Evolutionary conservation across 768 basidiomycete genomes (phyloP).

Genomic region (Calocybe indica): DNA sequence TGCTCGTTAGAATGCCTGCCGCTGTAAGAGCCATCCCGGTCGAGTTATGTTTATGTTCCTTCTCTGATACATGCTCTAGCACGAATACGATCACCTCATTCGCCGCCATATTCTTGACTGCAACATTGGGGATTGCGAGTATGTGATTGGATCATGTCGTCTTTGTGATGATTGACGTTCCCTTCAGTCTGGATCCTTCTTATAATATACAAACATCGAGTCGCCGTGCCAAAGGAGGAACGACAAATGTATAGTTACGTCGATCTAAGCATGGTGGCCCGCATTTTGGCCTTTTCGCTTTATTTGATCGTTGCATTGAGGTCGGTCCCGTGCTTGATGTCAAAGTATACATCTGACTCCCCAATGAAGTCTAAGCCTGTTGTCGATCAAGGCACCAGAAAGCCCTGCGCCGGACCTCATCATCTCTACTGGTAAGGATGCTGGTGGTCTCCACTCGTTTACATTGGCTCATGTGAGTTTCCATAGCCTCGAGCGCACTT

Average conservation of each 20-base stretch:
- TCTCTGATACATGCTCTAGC: slow-evolving; percentile 14
- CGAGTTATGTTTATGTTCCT: background rate
- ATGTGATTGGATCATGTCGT: too few relatives aligned
- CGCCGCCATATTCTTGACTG: slow-evolving; percentile 31
- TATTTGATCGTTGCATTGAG: slow-evolving; percentile 37
- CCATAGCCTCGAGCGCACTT: slow-evolving; percentile 33
- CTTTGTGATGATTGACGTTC: background rate
- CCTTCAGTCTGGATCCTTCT: slow-evolving; percentile 33
- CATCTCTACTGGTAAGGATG: slow-evolving; percentile 35
- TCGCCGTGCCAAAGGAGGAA: slow-evolving; percentile 4
- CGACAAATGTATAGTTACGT: slow-evolving; percentile 17
- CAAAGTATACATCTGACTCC: background rate
- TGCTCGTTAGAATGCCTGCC: slow-evolving; percentile 34
- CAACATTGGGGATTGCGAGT: slow-evolving; percentile 29
- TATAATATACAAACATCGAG: slow-evolving; percentile 31
- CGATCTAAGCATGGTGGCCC: slow-evolving; percentile 39
- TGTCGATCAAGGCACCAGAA: slow-evolving; percentile 36
- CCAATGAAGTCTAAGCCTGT: slow-evolving; percentile 32
- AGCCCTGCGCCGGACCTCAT: slow-evolving; percentile 42
- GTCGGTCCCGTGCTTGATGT: slow-evolving; percentile 15
- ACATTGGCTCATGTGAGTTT: background rate
- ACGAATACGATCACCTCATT: slow-evolving; percentile 34
- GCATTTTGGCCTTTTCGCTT: slow-evolving; percentile 38
- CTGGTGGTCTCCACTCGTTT: too few relatives aligned
- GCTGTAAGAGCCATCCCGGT: slow-evolving; percentile 22